These are phyloP conservation scores for Erythrophleum ivorense DNA, from an alignment of 331 rosid species.

Conservation along the genomic window DNA sequence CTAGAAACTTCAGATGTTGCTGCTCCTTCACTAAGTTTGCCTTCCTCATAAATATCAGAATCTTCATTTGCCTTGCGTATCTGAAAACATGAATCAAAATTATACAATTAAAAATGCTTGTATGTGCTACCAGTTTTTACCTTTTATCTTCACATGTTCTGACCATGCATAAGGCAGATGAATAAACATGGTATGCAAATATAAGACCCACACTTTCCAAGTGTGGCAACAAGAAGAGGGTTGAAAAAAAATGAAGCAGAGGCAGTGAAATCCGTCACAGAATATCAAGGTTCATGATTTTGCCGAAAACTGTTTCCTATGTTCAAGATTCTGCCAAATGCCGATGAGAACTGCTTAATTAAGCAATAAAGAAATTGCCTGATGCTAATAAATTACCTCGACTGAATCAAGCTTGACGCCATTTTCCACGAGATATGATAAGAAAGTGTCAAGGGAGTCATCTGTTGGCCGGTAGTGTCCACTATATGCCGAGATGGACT, in stretches of 20 bases:
- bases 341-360: neutral
- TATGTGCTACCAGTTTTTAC: neutral
- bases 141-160: neutral
- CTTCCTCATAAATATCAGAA: conserved; percentile 53
- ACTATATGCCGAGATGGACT: conserved; percentile 92
- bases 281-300: neutral
- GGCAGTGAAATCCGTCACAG: neutral
- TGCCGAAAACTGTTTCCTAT: neutral
- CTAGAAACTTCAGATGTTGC: conserved; percentile 13
- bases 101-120: neutral
- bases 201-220: conserved; percentile 2
- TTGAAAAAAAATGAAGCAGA: neutral
- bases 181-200: neutral
- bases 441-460: conserved; percentile 65
- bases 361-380: conserved; percentile 1
- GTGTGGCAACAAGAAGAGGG: neutral
- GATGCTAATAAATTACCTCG: conserved; percentile 61
- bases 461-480: conserved; percentile 94
- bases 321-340: conserved; percentile 16
- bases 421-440: conserved; percentile 67
- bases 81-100: conserved; percentile 43
- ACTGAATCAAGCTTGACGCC: conserved; percentile 72
- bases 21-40: conserved; percentile 38
- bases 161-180: neutral
- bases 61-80: conserved; percentile 68